phyloP scores from a whole-genome alignment of 1,284 basidiomycete species.

The Austropuccinia psidii region DNA sequence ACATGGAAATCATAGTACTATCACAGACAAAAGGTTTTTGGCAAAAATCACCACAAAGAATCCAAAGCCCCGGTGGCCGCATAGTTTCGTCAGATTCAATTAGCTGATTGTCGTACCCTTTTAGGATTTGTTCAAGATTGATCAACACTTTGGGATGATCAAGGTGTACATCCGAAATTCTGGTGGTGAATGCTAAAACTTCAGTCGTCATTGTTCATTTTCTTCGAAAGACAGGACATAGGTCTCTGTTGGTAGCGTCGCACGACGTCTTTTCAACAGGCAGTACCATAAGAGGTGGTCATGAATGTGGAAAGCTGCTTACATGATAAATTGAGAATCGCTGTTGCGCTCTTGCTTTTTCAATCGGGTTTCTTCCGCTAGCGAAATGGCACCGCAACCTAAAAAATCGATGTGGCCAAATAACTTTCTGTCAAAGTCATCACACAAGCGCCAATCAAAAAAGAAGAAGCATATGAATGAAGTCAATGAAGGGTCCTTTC shows the following conservation, averaged over 20 bases:
- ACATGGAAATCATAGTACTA: constrained; percentile 8
- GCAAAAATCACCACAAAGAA: constrained; percentile 92
- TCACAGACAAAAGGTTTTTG: constrained; percentile 51
- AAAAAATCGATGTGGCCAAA: constrained; percentile 93
- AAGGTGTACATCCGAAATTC: constrained; percentile 84
- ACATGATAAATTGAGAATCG: constrained; percentile 21
- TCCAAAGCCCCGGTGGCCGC: constrained; percentile 71
- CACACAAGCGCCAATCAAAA: neutral
- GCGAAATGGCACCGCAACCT: constrained; percentile 79
- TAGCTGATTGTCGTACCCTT: constrained; percentile 77
- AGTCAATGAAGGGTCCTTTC: neutral
- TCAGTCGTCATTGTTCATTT: constrained; percentile 35
- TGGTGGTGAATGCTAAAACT: constrained; percentile 42
- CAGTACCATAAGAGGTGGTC: constrained; percentile 37
- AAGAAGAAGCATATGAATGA: too few species aligned
- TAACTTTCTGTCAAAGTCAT: constrained; percentile 58
- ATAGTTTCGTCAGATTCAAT: constrained; percentile 49
- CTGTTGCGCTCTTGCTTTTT: constrained; percentile 2
- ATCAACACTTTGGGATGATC: constrained; percentile 74
- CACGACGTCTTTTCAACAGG: constrained; percentile 51
- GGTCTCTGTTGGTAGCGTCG: neutral
- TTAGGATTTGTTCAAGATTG: constrained; percentile 74
- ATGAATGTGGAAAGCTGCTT: neutral
- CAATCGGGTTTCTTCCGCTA: constrained; percentile 75
- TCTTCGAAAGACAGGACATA: neutral